Percentiles rank a stretch among this genome's conserved stretches.
These are phyloP conservation scores for Podaxis rugospora DNA, from an alignment of 768 basidiomycete genomes.

Conservation along the genomic window DNA sequence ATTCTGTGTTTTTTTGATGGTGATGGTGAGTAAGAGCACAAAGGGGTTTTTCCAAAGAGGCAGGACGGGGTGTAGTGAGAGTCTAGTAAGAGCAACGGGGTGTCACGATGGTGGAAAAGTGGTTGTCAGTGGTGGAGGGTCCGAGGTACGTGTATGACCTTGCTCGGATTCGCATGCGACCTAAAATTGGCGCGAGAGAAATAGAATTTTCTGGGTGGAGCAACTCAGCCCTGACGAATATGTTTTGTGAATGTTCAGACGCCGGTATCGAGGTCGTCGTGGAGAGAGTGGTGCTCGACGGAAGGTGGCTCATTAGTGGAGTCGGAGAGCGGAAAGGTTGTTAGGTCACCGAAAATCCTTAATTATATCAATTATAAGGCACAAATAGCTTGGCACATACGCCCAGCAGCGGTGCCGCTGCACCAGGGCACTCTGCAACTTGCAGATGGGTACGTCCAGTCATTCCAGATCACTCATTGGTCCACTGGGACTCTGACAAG, in stretches of 20 bases:
- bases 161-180: neutral
- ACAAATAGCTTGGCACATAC: neutral
- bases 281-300: neutral
- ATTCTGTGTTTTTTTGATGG: neutral
- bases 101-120: neutral
- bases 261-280: neutral
- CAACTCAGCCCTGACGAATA: neutral
- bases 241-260: neutral
- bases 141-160: neutral
- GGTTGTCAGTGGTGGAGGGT: neutral
- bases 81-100: neutral
- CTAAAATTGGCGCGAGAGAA: neutral
- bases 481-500: neutral
- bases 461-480: conserved; percentile 3
- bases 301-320: neutral
- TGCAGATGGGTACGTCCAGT: neutral
- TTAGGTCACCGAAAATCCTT: neutral
- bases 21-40: neutral
- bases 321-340: neutral
- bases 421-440: neutral
- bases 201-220: neutral
- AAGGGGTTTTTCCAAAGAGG: neutral
- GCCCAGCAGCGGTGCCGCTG: neutral
- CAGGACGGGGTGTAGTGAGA: neutral
- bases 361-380: neutral